Evolutionary conservation across 768 basidiomycete species (phyloP), one percentile per base, ranked within the genome.

Genomic region (Clavaria fumosa): DNA sequence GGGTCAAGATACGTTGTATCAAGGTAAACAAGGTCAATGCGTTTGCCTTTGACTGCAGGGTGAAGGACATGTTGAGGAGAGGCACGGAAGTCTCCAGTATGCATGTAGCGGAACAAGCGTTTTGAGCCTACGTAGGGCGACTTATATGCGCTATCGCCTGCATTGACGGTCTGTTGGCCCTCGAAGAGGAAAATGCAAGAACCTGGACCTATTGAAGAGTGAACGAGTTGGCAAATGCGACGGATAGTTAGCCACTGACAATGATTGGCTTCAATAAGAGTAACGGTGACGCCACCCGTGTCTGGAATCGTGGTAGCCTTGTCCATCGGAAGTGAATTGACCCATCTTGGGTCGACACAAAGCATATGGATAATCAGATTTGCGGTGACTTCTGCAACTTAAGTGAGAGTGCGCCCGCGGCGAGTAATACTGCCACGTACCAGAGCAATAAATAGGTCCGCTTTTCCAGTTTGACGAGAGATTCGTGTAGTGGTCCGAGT

Each of bases 221-320:
- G 31, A 20, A 28, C 19, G 23, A 35, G 23, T 23, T 19, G 22
- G 12, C 26, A 6, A 12, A 5, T 7, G 9, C 14, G 19, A 22
- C 22, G 31, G 28, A 28, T 15, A 31, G 19, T n/a, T 6, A n/a
- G n/a, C 14, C 31, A 40, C 42, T 11, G n/a, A 55, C 93, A 96
- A 51, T 97, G 95, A 53, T 99, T 97, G 7, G 93, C 95, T 50
- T 95, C 86, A n/a, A 99, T 88, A 27, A 91, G 71, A 2, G 89
- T 96, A 4, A 96, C 91, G 24, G 60, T 63, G 23, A 96, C 85
- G 2, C 90, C 90, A 19, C 75, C 73, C 0, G 88, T 86, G 46
- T 83, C 59, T 1, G 93, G 86, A 39, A 95, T 66, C 23, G 72
- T 53, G 0, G 73, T 78, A 0, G 86, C 69, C 0, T 61, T 61